Base-by-base conservation (phyloP, 805 yeast species). In the Barnettozyma populi region DNA sequence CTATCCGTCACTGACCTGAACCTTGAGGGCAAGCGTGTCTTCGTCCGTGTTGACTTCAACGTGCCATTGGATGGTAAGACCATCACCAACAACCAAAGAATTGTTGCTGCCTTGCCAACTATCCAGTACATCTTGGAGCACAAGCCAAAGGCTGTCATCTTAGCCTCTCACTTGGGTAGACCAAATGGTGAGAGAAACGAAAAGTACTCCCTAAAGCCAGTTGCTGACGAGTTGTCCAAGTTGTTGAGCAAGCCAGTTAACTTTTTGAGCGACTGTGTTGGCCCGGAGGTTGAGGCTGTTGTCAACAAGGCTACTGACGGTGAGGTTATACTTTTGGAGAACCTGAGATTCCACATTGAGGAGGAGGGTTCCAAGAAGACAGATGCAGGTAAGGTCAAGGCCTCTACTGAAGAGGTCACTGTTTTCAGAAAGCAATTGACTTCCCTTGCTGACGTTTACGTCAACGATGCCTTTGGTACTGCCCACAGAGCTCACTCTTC, bases 401-500 rank as follows among this genome's bases (percentile, higher is more conserved):
- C 98, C 54, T 81, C 86, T 58, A 75, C 82, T 55, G 96, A 79
- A 64, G 86, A 71, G 57, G 97, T 94, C 60, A 83, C 76, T 66
- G 79, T 74, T 61, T 94, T 94, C 86, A 88, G 99, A 82, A 66
- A 80, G 64, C 82, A 86, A 67, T 82, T 94, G 74, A 86, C 96
- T 63, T 74, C 90, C 48, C 79, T 94, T 65, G 98, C 97, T 59
- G 99, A 94, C 65, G 96, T 94, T 57, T 94, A 94, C 79, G 82
- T 94, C 70, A 85, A 94, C 76, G 99, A 94, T 71, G 98, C 97
- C 50, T 94, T 94, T 66, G 99, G 99, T 71, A 94, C 99, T 55
- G 97, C 98, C 49, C 99, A 94, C 86, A 89, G 99, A 80, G 99
- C 99, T 55, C 99, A 94, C 79, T 90, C 97, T 47, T 94, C 99